Conservation (phyloP, 1,139 yeast species). For the Geotrichum carabidarum region DNA sequence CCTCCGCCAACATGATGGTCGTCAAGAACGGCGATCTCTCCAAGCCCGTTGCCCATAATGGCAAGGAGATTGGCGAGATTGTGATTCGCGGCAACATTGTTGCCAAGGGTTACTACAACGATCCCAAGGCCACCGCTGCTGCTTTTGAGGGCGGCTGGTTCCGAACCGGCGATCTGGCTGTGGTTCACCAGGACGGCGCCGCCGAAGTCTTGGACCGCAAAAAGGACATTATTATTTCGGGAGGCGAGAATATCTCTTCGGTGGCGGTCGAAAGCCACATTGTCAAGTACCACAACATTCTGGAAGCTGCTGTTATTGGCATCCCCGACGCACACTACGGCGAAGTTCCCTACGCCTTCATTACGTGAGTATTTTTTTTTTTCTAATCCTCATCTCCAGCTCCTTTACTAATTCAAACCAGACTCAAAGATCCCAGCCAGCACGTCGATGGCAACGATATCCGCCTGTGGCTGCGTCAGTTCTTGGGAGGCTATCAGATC, state of each 20-base stretch:
- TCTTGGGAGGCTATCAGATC: slow-evolving; percentile 37
- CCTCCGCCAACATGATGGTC: slow-evolving; percentile 43
- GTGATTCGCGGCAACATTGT: slow-evolving; percentile 44
- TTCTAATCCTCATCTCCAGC: too few species aligned
- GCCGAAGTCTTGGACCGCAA: slow-evolving; percentile 65
- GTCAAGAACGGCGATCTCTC: slow-evolving; percentile 48
- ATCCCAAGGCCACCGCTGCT: slow-evolving; percentile 49
- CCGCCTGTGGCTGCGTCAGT: slow-evolving; percentile 28
- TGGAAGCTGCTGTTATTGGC: slow-evolving; percentile 41
- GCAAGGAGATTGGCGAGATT: slow-evolving; percentile 38
- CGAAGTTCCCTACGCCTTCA: slow-evolving; percentile 38
- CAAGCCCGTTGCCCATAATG: slow-evolving; percentile 46
- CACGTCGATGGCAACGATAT: slow-evolving; percentile 25
- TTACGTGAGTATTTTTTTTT: slow-evolving; percentile 23
- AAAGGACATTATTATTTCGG: slow-evolving; percentile 74
- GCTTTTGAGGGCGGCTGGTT: slow-evolving; percentile 71
- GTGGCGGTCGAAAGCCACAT: slow-evolving; percentile 66
- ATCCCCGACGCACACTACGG: slow-evolving; percentile 38
- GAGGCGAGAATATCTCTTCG: slow-evolving; percentile 78
- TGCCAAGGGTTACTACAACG: slow-evolving; percentile 56
- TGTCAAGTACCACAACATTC: slow-evolving; percentile 41
- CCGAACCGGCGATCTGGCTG: slow-evolving; percentile 72
- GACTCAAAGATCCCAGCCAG: slow-evolving; percentile 23
- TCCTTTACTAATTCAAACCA: not conserved
- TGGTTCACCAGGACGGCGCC: slow-evolving; percentile 52